Evolutionary conservation across 257 asterid genomes (phyloP).

Genomic region (Solanum sejunctum): DNA sequence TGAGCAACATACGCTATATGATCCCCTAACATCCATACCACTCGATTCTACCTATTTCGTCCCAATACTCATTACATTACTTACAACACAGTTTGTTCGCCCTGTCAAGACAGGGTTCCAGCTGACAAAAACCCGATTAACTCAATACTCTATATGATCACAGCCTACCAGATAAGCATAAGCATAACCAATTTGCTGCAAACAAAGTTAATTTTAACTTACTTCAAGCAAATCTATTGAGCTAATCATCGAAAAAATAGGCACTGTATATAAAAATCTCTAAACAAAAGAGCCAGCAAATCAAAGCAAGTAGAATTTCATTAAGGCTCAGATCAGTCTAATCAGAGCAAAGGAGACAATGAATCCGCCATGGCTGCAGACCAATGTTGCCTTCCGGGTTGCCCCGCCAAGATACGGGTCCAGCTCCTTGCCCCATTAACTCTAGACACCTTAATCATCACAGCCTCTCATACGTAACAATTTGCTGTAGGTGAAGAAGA

Average conservation of each 20-base stretch:
- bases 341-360: background rate
- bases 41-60: background rate
- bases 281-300: background rate
- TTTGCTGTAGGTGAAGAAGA: background rate
- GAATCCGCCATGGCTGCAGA: constrained; percentile 5
- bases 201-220: background rate
- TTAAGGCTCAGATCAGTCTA: background rate
- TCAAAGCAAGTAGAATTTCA: background rate
- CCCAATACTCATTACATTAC: background rate
- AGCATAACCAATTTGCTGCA: background rate
- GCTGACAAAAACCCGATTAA: background rate
- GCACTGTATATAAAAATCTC: background rate
- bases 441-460: background rate
- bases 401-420: constrained; percentile 6
- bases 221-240: too few species aligned
- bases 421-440: background rate
- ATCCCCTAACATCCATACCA: background rate
- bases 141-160: background rate
- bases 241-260: background rate
- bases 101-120: background rate
- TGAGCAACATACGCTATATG: too few species aligned
- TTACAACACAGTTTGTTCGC: background rate
- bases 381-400: background rate
- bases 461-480: background rate
- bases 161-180: background rate